Base-by-base conservation (phyloP, 2,329 filamentous ascomycete species). In the Dryadomyces quercus-mongolicae region DNA sequence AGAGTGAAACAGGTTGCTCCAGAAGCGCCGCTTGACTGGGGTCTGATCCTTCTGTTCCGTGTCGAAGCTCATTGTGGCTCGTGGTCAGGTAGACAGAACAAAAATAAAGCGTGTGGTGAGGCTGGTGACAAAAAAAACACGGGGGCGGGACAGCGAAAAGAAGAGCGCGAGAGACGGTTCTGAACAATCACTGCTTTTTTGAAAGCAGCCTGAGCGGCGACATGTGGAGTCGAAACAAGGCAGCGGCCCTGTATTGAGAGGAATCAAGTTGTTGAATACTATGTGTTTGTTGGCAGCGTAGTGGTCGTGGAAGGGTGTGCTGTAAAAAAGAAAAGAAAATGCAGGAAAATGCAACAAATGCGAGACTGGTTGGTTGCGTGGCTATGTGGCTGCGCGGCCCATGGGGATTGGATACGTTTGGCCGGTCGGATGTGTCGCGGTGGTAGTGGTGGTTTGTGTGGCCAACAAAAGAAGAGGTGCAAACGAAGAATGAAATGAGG, bases 1-100 rank as follows among this genome's bases (percentile, higher is more conserved):
- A 57, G 68, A 72, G 58, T 76, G 72, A 60, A 81, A 70, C 54
- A 81, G 65, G 56, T 69, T 68, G 54, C 53, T 57, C 72, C 71
- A 74, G 57, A 78, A 74, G 50, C 71, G 67, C 60, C 70, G 73
- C 65, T 73, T 75, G 61, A 69, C 68, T 50, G 59, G 66, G 60
- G 70, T 73, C 65, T 72, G 73, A 60, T 70, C 69, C 52, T 60
- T 67, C 65, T 72, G 73, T 60, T 70, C 69, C 52, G 60, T 66
- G 42, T 47, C 46, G 45, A 44, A 38, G 36, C 51, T 56, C 60
- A 61, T 61, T 43, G 36, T 56, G 47, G 40, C 4, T 31, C n/a
- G 31, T 43, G 21, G 20, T 21, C 22, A 4, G 40, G 22, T 20
- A 21, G 12, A 15, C n/a, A 13, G 15, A 8, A 31, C n/a, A 44